These are phyloP conservation scores for Macadamia tetraphylla DNA, from an alignment of 164 flowering plant species.

Conservation along the genomic window DNA sequence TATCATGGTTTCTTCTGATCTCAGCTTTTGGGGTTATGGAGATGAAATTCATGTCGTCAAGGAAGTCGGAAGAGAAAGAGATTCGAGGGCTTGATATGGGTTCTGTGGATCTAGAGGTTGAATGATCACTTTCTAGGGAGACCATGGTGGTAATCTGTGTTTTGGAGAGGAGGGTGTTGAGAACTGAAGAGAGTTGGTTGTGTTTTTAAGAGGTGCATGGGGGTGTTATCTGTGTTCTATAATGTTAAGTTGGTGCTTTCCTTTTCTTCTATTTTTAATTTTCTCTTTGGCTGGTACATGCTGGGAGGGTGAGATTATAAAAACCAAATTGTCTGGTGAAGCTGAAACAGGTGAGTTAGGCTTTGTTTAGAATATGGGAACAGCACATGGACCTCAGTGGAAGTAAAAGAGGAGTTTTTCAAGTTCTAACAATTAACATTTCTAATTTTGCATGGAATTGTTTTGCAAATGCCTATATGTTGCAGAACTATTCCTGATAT, in stretches of 20 bases:
- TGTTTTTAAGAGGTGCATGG: background rate
- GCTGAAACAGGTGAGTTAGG: conserved; percentile 34
- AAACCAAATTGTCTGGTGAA: conserved; percentile 43
- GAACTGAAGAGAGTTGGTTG: conserved; percentile 28
- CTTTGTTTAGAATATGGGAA: conserved; percentile 29
- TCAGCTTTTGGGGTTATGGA: conserved; percentile 37
- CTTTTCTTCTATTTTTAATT: background rate
- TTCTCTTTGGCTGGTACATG: conserved; percentile 9
- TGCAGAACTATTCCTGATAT: no score
- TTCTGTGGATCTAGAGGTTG: conserved; percentile 12
- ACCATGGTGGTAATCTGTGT: no score
- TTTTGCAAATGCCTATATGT: background rate
- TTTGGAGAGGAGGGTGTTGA: conserved; percentile 12
- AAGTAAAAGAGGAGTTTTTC: conserved; percentile 5
- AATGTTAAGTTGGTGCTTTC: conserved; percentile 22
- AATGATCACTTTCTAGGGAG: background rate
- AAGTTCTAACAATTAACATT: no score
- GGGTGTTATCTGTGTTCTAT: conserved; percentile 8
- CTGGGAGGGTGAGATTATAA: conserved; percentile 37
- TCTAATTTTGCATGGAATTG: background rate
- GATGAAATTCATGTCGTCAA: conserved; percentile 56
- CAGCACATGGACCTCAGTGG: conserved; percentile 43
- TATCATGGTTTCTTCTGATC: conserved; percentile 9
- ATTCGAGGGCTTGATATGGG: conserved; percentile 57
- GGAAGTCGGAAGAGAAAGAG: conserved; percentile 71